phyloP scores from a whole-genome alignment of 2,329 filamentous ascomycete species.

The Hypoxylon sp. region DNA sequence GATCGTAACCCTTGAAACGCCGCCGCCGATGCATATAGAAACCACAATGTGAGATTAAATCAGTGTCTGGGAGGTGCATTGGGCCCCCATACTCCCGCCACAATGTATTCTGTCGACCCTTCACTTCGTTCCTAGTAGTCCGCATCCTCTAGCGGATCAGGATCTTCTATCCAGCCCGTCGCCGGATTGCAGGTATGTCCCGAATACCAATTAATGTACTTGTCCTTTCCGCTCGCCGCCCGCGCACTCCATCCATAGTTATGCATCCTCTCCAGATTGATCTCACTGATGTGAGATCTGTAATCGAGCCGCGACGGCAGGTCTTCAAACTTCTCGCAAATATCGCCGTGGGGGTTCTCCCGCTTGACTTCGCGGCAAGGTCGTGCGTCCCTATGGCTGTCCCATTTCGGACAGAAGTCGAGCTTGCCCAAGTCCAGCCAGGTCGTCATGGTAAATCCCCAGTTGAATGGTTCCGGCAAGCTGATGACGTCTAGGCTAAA shows the following conservation, averaged over 20 bases:
- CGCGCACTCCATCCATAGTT: slow-evolving; percentile 35
- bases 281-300: slow-evolving; percentile 21
- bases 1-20: slow-evolving; percentile 20
- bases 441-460: slow-evolving; percentile 40
- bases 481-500: slow-evolving; percentile 34
- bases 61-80: background rate
- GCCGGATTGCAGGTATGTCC: slow-evolving; percentile 34
- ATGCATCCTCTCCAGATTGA: slow-evolving; percentile 33
- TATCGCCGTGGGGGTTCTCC: slow-evolving; percentile 14
- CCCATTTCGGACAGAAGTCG: slow-evolving; percentile 39
- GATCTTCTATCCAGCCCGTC: slow-evolving; percentile 36
- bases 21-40: slow-evolving; percentile 11
- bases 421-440: slow-evolving; percentile 39
- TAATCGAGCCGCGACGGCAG: slow-evolving; percentile 18
- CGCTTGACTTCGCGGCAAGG: slow-evolving; percentile 23
- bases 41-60: background rate
- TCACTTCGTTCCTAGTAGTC: slow-evolving; percentile 33
- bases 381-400: slow-evolving; percentile 36
- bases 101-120: too few relatives aligned
- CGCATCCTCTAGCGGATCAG: slow-evolving; percentile 37
- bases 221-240: slow-evolving; percentile 24
- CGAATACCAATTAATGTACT: slow-evolving; percentile 30
- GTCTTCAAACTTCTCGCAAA: slow-evolving; percentile 37
- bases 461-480: slow-evolving; percentile 38
- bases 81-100: background rate